Evolutionary conservation across 495 filamentous ascomycete species (phyloP), one percentile per base, ranked within the genome.

Genomic region (Usnea hakonensis): DNA sequence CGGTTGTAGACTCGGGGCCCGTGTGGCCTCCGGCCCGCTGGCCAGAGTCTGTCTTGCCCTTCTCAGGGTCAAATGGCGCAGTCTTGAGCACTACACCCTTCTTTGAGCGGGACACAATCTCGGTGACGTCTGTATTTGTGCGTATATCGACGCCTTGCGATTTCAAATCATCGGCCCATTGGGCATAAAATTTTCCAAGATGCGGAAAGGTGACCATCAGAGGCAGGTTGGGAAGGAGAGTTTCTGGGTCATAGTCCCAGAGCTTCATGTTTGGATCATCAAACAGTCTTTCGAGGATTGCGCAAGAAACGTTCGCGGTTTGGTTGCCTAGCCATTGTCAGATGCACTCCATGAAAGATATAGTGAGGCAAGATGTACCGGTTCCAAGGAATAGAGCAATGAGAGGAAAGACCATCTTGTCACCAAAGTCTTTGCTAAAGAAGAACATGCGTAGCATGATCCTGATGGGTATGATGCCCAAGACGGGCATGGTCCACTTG

Each of bases 161-260:
- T 16, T 77, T 64, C 4, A 95, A 72, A 62, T 87, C 83, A 32
- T 76, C 73, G 23, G 73, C 74, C 89, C 88, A 95, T 56, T 84
- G 81, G 19, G 76, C 74, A 65, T 92, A 93, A 70, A 92, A 91
- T 7, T 79, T 70, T 33, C 83, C 79, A 30, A 92, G 77, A 46
- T 90, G 88, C 0, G 87, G 89, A 66, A 93, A 95, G 0, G 88
- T 88, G 33, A 87, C 85, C 90, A 95, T 92, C 0, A 78, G 78
- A n/a, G 90, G 89, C 23, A 85, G 72, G 60, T 91, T 92, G 3
- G 81, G 68, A 1, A 89, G 75, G 9, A 87, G 71, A 10, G 83
- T 86, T 61, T 92, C 85, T 0, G 82, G 72, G 33, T 87, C 84
- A 67, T 90, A 90, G 26, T 83, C 81, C 89, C 89, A 91, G 69